These are phyloP conservation scores for Calocera viscosa DNA, from an alignment of 768 basidiomycete genomes.

Conservation along the genomic window DNA sequence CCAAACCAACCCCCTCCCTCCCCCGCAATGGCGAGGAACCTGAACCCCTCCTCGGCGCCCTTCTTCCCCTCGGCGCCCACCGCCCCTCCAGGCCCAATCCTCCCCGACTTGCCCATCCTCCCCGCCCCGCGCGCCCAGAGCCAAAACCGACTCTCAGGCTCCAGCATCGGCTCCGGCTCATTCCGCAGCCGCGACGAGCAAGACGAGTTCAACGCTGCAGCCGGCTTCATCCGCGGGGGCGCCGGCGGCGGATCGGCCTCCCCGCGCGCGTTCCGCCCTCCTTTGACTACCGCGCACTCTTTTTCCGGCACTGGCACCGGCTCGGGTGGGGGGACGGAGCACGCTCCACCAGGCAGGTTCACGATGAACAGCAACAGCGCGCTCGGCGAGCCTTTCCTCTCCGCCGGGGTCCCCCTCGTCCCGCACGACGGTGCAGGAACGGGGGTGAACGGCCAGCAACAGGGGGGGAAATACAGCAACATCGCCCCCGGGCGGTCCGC, in stretches of 20 bases:
- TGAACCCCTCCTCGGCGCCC: conserved; percentile 3
- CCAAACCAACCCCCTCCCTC: background rate
- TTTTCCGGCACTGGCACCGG: background rate
- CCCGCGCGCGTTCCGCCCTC: background rate
- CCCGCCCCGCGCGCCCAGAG: background rate
- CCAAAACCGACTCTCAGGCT: background rate
- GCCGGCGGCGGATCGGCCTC: background rate
- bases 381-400: background rate
- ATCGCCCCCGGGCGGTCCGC: background rate
- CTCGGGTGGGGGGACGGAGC: no score
- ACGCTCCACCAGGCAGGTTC: background rate
- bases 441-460: background rate
- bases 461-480: background rate
- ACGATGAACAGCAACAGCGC: background rate
- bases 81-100: background rate
- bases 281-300: background rate
- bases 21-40: background rate
- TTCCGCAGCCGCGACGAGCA: background rate
- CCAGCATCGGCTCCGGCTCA: background rate
- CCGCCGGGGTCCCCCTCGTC: background rate
- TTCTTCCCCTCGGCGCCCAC: conserved; percentile 2
- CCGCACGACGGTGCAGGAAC: background rate
- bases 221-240: background rate
- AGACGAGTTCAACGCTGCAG: background rate
- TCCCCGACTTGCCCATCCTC: background rate